Conservation (phyloP, 305 asterid genomes). For the Caryopteris hybrid region DNA sequence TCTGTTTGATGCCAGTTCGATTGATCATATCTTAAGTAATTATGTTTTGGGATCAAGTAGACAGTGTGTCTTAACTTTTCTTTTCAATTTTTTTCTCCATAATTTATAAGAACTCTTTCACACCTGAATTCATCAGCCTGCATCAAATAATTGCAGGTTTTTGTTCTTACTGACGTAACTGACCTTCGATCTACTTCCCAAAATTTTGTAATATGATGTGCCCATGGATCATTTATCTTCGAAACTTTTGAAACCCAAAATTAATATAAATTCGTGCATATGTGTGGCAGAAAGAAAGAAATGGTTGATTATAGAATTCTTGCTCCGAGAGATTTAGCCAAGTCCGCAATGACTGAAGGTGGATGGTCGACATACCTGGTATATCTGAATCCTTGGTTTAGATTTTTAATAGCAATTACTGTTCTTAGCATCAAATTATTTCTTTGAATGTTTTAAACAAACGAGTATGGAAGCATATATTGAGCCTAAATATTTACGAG, state of each 20-base stretch:
- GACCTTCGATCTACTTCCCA: background rate
- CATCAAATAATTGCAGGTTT: constrained; percentile 1
- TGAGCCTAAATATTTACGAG: background rate
- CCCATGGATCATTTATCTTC: background rate
- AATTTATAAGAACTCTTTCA: background rate
- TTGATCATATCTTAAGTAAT: background rate
- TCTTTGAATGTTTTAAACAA: background rate
- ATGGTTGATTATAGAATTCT: constrained; percentile 66
- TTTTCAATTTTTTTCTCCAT: background rate
- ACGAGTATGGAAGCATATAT: background rate
- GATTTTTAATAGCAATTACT: background rate
- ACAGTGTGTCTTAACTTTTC: background rate
- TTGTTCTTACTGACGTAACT: background rate
- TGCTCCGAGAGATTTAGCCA: constrained; percentile 64
- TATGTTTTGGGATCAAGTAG: background rate
- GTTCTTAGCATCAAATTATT: constrained; percentile 2
- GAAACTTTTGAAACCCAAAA: background rate
- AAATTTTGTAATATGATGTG: background rate
- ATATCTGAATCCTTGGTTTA: constrained; percentile 16
- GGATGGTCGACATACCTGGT: constrained; percentile 88
- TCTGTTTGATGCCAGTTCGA: background rate
- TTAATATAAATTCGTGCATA: constrained; percentile 17
- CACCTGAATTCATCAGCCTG: background rate
- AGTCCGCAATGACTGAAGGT: constrained; percentile 73
- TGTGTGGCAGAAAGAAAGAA: constrained; percentile 44